Base-by-base conservation (phyloP, 2,329 filamentous ascomycete genomes). In the Ilyonectria robusta region DNA sequence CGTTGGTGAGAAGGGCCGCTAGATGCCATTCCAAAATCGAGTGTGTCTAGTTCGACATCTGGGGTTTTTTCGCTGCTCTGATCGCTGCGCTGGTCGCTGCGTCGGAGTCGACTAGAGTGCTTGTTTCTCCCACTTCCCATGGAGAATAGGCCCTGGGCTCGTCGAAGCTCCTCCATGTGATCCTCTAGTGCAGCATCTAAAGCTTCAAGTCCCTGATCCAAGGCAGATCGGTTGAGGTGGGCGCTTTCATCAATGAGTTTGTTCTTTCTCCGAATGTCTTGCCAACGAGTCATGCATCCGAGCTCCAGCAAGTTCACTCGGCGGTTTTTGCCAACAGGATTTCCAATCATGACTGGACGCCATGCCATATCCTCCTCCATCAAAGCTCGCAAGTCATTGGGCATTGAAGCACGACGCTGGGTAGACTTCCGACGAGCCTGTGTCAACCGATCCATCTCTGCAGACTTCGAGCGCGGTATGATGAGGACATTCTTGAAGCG, bases 221-320 rank as follows among this genome's bases (percentile, higher is more conserved):
- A 67, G 11, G 80, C 80, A 19, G 75, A 76, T 8, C 78, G 78
- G 57, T 82, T 82, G 33, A 81, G 72, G 68, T 82, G 80, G 6
- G 75, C 74, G 13, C 77, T 78, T 8, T 78, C 78, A 70, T 89
- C 87, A 54, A 90, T 84, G 55, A 91, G 80, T 51, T 81, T 83
- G 73, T 91, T 91, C 75, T 85, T 87, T 71, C 81, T 85, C 67
- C 88, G 84, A 67, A 95, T 94, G 78, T 94, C 92, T 26, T 88
- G 92, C 90, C 91, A 95, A 46, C 93, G 84, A 57, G 87, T 91
- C 84, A 92, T 83, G 40, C 83, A 81, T 0, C 93, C 92, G 65
- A 93, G 81, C 78, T 95, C 93, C 17, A 95, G 82, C 26, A 94
- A 78, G 76, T 89, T 94, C 85, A 94, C 89, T 67, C 90, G 86